phyloP scores from a whole-genome alignment of 2,329 filamentous ascomycete species.

The Emergomyces pasteurianus region DNA sequence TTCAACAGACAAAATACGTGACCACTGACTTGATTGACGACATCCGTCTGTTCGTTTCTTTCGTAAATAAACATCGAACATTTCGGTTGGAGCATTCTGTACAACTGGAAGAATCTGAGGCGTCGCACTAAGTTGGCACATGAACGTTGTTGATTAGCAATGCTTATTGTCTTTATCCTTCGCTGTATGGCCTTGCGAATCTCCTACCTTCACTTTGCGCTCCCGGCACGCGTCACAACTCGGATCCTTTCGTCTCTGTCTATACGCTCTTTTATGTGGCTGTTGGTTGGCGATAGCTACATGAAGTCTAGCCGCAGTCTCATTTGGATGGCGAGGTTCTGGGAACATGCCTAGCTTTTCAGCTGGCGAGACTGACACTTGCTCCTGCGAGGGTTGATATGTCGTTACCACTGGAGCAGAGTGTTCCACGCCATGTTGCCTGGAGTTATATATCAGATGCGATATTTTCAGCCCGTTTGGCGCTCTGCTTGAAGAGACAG shows the following conservation, averaged over 20 bases:
- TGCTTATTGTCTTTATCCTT: background rate
- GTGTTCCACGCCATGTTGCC: conserved; percentile 14
- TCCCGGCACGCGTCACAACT: conserved; percentile 96
- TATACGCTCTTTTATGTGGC: conserved; percentile 83
- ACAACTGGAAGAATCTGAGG: conserved; percentile 89
- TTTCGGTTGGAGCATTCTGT: conserved; percentile 95
- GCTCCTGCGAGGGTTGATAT: conserved; percentile 30
- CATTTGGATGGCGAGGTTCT: conserved; percentile 26
- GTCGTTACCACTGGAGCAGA: conserved; percentile 18
- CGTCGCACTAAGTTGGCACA: conserved; percentile 57
- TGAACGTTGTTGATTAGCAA: background rate
- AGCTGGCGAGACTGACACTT: conserved; percentile 28
- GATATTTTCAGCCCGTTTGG: conserved; percentile 30
- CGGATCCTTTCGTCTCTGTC: conserved; percentile 88
- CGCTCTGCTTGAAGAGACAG: conserved; percentile 23
- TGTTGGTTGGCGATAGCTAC: conserved; percentile 43
- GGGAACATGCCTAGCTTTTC: conserved; percentile 24
- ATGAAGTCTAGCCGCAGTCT: conserved; percentile 23
- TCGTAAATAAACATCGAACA: conserved; percentile 97
- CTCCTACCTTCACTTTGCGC: conserved; percentile 51
- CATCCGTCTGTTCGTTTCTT: conserved; percentile 97
- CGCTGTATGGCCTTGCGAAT: background rate
- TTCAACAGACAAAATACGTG: background rate
- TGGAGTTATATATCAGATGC: conserved; percentile 28
- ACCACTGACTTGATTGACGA: conserved; percentile 70